Base-by-base conservation (phyloP, 2,329 filamentous ascomycete genomes). In the Penicillium vulpinum region DNA sequence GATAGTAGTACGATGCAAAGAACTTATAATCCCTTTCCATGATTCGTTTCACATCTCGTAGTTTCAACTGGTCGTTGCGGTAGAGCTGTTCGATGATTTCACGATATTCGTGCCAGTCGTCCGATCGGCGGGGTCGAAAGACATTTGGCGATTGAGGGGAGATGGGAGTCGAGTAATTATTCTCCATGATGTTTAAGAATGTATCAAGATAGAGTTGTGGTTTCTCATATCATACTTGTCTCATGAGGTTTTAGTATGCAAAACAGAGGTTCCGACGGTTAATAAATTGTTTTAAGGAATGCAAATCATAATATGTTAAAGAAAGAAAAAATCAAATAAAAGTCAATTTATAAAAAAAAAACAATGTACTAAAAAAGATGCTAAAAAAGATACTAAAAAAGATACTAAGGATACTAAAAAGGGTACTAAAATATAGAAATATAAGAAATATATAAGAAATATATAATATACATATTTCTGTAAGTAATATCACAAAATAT, bases 11-110 rank as follows among this genome's bases (percentile, higher is more conserved):
- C 72, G 72, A 73, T 48, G 72, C 72, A 59, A 66, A 62, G 57
- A 74, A 74, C 51, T 68, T 70, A 63, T 74, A 66, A 44, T 74
- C 67, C 21, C 64, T 62, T 54, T 73, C 71, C 72, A 74, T 74
- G 56, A 72, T 72, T 49, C 63, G 61, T 57, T 73, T 73, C 4
- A 74, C 72, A 68, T 74, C 70, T 35, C 66, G 62, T 28, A 74
- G 62, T 54, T 74, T 74, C 47, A 73, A 51, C 54, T 74, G 71
- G 38, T 73, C 61, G 50, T 69, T 67, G 31, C 70, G 70, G 51
- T 74, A 74, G 51, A 74, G 70, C 36, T 68, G 62, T 48, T 73
- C 70, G 55, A 74, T 74, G 31, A 63, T 66, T 26, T 71, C 61
- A 36, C 71, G 72, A 50, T 71, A 73, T 45, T 71, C 61, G 41